Evolutionary conservation across 441 rosid genomes (phyloP), one percentile per base, ranked within the genome.

Genomic region (Erodium texanum): DNA sequence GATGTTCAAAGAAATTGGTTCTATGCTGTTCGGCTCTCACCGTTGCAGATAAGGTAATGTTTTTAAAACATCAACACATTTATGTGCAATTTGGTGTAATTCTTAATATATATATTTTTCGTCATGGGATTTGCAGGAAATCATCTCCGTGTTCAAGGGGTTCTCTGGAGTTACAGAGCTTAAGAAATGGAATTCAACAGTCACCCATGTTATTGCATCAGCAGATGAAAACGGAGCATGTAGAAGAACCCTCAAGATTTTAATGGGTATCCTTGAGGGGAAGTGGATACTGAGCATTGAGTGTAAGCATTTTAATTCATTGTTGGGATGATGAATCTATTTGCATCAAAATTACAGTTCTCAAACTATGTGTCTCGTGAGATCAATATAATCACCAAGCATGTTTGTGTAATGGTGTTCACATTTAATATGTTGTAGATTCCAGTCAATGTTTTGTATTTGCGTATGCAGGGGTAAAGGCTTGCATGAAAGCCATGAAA

Each of bases 191-290:
- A 84, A 85, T 69, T 75, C 79, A 24, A 76, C 74, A 22, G 89
- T 86, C 73, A 92, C 98, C 36, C 96, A 94, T 73, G 78, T 94
- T 67, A 85, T 94, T 76, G 93, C 93, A 65, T 92, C 99, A 68
- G 77, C 78, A 8, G 82, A 94, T 62, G 89, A 87, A 74, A 92
- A 82, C 63, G 89, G 96, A 76, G 96, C 96, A 15, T 87, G 97
- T 84, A 87, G 76, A 84, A 87, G 99, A 76, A 94, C 99, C 29
- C 81, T 92, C 61, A 94, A 94, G 73, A 70, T 83, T 65, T 77
- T 94, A 77, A 88, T 82, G 93, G 98, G 86, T 34, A 85, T 92
- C 77, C 80, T 92, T 82, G 93, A 87, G 85, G 98, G 99, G 65
- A 94, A 86, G 79, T 94, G 99, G 99, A 85, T 92, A 71, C 77